A percentile compares a stretch with the other conserved stretches of the same genome.
phyloP scores from a whole-genome alignment of 495 filamentous ascomycete genomes.

The Aspergillus carlsbadensis region DNA sequence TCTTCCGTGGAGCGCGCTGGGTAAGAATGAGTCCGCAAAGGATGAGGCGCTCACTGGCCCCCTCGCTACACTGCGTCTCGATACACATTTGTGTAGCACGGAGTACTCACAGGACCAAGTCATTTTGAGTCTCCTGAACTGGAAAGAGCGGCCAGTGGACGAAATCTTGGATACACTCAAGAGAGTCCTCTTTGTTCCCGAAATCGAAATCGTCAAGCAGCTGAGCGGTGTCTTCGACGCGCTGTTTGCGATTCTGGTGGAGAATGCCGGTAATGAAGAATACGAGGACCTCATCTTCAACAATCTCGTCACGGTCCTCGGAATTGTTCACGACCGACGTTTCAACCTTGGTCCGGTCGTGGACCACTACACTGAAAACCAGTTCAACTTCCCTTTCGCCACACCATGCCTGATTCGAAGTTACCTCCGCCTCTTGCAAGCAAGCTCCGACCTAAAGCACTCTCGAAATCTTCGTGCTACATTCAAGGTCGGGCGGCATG shows the following conservation, averaged over 20 bases:
- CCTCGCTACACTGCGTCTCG: constrained; percentile 69
- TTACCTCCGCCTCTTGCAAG: constrained; percentile 76
- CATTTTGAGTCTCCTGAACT: constrained; percentile 78
- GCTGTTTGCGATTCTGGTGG: constrained; percentile 85
- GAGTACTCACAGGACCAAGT: constrained; percentile 92
- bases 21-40: constrained; percentile 62
- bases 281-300: constrained; percentile 92
- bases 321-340: constrained; percentile 90
- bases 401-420: constrained; percentile 88
- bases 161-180: constrained; percentile 73
- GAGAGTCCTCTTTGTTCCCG: constrained; percentile 86
- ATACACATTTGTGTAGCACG: constrained; percentile 94
- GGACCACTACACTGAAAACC: constrained; percentile 83
- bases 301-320: constrained; percentile 82
- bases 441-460: constrained; percentile 74
- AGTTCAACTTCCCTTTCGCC: constrained; percentile 92
- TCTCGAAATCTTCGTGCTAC: constrained; percentile 84
- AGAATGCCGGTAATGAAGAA: constrained; percentile 84
- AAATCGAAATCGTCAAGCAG: constrained; percentile 96
- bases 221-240: constrained; percentile 87
- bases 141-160: constrained; percentile 71
- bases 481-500: constrained; percentile 90
- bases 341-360: constrained; percentile 90
- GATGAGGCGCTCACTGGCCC: constrained; percentile 75
- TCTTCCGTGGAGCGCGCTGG: constrained; percentile 72